Percentiles rank a stretch among this genome's conserved stretches.
These are phyloP conservation scores for Aspergillus nomiae DNA, from an alignment of 2,329 filamentous ascomycete genomes.

Conservation along the genomic window DNA sequence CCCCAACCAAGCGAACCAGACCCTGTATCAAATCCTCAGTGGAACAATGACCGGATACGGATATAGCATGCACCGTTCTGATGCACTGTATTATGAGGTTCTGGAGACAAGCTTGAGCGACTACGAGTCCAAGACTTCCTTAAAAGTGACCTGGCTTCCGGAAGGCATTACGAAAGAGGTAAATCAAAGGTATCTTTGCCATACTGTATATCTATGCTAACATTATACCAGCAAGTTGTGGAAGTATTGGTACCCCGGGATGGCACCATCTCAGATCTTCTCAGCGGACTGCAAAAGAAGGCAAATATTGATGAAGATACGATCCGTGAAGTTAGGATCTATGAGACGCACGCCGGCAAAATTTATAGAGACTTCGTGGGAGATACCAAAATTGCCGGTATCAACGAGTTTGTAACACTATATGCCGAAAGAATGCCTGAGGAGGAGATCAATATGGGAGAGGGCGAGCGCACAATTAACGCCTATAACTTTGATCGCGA, in stretches of 20 bases:
- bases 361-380: conserved; percentile 75
- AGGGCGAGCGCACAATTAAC: conserved; percentile 69
- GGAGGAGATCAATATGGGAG: conserved; percentile 63
- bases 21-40: conserved; percentile 75
- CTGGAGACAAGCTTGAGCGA: conserved; percentile 93
- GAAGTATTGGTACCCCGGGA: conserved; percentile 88
- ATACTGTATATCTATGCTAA: conserved; percentile 2
- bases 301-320: conserved; percentile 76
- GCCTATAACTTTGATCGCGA: conserved; percentile 95
- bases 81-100: conserved; percentile 88
- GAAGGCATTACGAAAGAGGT: conserved; percentile 93
- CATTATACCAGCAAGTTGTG: conserved; percentile 62
- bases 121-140: conserved; percentile 84
- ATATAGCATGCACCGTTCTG: conserved; percentile 67
- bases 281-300: conserved; percentile 77
- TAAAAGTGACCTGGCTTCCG: conserved; percentile 81
- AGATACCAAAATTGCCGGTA: conserved; percentile 72
- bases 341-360: conserved; percentile 79
- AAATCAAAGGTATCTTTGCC: conserved; percentile 27
- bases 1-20: conserved; percentile 68
- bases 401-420: conserved; percentile 83
- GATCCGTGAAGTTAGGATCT: conserved; percentile 73
- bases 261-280: conserved; percentile 75
- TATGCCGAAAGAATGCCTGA: conserved; percentile 81
- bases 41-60: conserved; percentile 72